phyloP scores from a whole-genome alignment of 163 green algal genomes.

The Chlamydomonas reinhardtii region DNA sequence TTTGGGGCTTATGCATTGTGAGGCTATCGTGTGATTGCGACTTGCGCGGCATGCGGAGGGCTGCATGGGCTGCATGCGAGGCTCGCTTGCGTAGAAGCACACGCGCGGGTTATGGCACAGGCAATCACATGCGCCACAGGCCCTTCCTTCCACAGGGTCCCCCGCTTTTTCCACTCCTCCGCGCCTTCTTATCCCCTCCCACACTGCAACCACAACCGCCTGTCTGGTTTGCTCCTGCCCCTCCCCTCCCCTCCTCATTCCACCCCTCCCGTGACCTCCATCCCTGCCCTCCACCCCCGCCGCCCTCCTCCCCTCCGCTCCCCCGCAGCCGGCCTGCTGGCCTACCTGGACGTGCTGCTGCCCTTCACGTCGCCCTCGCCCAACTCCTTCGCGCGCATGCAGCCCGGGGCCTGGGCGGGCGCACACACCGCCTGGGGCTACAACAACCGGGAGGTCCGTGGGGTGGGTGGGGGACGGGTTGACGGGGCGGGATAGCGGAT shows the following conservation, averaged over 20 bases:
- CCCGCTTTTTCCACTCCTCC: not conserved
- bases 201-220: no score
- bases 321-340: slow-evolving; percentile 73
- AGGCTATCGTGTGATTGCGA: no score
- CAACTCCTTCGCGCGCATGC: slow-evolving; percentile 59
- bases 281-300: not conserved
- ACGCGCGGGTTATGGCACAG: no score
- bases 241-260: not conserved
- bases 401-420: slow-evolving; percentile 21
- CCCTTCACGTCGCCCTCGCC: slow-evolving; percentile 65
- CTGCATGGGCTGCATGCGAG: no score
- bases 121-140: no score
- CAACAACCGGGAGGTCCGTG: slow-evolving; percentile 24
- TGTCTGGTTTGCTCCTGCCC: no score
- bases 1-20: no score
- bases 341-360: slow-evolving; percentile 72
- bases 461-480: no score
- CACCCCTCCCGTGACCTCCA: not conserved
- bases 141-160: no score
- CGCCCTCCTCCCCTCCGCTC: not conserved
- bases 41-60: no score
- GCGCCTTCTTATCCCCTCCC: no score
- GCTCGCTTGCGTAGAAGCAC: no score
- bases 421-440: slow-evolving; percentile 14
- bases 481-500: not conserved